Evolutionary conservation across 2,329 filamentous ascomycete species (phyloP), one percentile per base, ranked within the genome.

Genomic region (Onygenales sp.): DNA sequence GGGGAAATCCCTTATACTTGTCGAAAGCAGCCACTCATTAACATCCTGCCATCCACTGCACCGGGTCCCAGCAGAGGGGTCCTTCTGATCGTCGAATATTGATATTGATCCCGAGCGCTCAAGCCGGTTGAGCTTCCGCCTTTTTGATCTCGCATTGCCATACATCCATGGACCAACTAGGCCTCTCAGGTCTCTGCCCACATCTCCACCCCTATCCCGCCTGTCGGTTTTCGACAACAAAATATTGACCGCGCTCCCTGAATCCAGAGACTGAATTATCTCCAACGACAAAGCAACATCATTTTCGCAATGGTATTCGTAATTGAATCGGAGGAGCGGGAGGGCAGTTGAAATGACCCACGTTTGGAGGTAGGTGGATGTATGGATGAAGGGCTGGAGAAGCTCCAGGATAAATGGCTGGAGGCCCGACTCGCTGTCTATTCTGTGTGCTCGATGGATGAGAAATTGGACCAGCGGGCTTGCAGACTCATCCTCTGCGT

Each of bases 141-240:
- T 71, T 66, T 83, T 83, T 35, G 75, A 70, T 27, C 76, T 71
- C 38, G 68, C 76, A 51, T 75, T 72, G 11, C 82, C 82, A 62
- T 79, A 81, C 59, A 84, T 78, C 82, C 82, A 85, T 9, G 82
- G 81, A 3, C 80, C 79, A 39, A 84, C 75, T 21, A 85, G 66
- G 4, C 78, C 75, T 58, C 77, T 76, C 41, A 85, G 59, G 59
- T 85, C 83, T 53, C 78, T 72, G 21, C 73, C 75, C 46, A 78
- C 56, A 52, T 73, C 68, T 55, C 66, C 68, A 17, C 63, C 62
- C 52, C 66, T 64, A 48, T 67, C 63, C 11, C 65, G 60, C 27
- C 66, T 50, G 47, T 65, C 62, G 9, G 67, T 65, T 57, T 73
- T 74, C 36, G 71, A 73, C 53, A 85, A 68, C 47, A 84, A 69